Base-by-base conservation (phyloP, 2,329 filamentous ascomycete genomes). In the Podosphaera fusca region DNA sequence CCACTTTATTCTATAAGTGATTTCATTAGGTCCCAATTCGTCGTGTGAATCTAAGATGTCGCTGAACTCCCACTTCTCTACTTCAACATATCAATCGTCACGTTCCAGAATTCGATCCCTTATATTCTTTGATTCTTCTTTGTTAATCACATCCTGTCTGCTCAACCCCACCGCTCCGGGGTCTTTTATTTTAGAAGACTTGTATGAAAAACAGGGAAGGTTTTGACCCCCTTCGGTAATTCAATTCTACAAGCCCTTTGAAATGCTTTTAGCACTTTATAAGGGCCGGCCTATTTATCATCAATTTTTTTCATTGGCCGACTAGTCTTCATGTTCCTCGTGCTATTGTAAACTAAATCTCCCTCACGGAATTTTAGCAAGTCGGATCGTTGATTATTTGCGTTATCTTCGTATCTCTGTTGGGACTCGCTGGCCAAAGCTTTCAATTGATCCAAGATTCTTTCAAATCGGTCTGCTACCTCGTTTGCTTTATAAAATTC, bases 161-260 rank as follows among this genome's bases (percentile, higher is more conserved):
- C 4, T 8, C n/a, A 42, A 14, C 9, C 38, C 38, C 4, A 12
- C 3, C 10, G 10, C 38, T 8, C 10, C n/a, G 4, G 38, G 38
- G 10, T 42, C 38, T 12, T 42, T 7, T 3, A 4, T 8, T 12
- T 8, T 7, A 57, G 38, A 33, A 57, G 56, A 14, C 49, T 54
- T 10, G 55, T 58, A 45, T 58, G 52, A 14, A 58, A 58, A 3
- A 50, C 33, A 4, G 42, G 42, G 50, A 55, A 31, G 0, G 50
- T 55, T 34, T 45, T 40, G n/a, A 58, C 55, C 30, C 8, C 30
- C 21, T 42, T 35, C 12, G 34, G 57, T 40, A 58, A 30, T n/a
- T 21, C 7, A 8, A 56, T 21, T 52, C 34, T 7, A 33, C 51
- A 55, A n/a, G 55, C 55, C 12, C 31, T 40, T 7, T 6, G 34